These are phyloP conservation scores for Pythium vanterpoolii DNA, from an alignment of 352 stramenopile genomes.

Conservation along the genomic window DNA sequence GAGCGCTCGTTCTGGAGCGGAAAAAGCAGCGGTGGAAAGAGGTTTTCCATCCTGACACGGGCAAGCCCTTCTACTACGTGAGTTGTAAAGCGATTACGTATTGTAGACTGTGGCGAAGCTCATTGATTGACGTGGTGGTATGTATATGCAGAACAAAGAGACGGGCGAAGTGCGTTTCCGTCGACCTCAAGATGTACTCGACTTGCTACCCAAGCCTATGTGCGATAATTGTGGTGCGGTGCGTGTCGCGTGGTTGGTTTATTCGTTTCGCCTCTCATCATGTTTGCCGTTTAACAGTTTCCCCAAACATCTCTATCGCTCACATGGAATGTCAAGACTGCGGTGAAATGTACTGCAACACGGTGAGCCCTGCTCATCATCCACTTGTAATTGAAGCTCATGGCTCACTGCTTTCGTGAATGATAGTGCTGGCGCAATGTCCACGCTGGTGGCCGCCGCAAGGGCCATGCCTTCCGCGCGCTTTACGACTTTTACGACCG, in stretches of 20 bases:
- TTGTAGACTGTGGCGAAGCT: neutral
- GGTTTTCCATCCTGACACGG: conserved; percentile 75
- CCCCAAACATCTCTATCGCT: conserved; percentile 33
- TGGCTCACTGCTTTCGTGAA: neutral
- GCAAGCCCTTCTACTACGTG: conserved; percentile 89
- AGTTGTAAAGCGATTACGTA: conserved; percentile 6
- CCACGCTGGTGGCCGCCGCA: conserved; percentile 79
- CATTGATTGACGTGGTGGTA: neutral
- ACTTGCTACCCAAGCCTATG: conserved; percentile 81
- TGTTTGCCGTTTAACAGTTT: neutral
- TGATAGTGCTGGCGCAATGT: conserved; percentile 83
- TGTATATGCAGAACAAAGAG: conserved; percentile 73
- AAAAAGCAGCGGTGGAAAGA: conserved; percentile 91
- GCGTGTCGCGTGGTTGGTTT: neutral
- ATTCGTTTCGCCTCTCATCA: neutral
- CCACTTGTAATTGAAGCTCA: neutral
- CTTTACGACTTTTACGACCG: conserved; percentile 91
- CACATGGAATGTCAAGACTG: conserved; percentile 88
- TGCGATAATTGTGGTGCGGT: conserved; percentile 88
- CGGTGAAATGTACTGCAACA: conserved; percentile 86
- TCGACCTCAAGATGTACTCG: conserved; percentile 88
- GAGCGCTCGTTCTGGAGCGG: conserved; percentile 36
- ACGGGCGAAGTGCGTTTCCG: conserved; percentile 91
- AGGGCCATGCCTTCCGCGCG: conserved; percentile 78
- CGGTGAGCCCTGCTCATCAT: conserved; percentile 28